A percentile compares a stretch with the other conserved stretches of the same genome.
Conservation (phyloP, 129 eudicot genomes). For the Lonicera japonica region DNA sequence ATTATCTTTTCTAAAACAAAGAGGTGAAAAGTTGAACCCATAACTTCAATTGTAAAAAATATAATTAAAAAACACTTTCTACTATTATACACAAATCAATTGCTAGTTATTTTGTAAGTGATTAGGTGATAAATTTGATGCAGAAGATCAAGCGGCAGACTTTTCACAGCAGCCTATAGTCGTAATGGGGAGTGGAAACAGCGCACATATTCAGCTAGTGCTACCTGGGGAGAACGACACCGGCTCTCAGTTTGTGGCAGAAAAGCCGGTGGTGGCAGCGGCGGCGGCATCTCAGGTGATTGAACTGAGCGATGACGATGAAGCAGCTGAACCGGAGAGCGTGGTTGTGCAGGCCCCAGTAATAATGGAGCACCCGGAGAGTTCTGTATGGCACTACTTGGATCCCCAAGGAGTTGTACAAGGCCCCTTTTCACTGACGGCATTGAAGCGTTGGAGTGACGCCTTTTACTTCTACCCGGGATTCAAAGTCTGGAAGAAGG, state of each 20-base stretch:
- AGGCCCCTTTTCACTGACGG: slow-evolving; percentile 60
- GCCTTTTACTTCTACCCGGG: slow-evolving; percentile 38
- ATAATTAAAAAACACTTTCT: no score
- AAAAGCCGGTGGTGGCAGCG: neutral
- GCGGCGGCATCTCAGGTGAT: slow-evolving; percentile 27
- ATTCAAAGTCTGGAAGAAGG: slow-evolving; percentile 63
- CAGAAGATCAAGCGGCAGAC: slow-evolving; percentile 6
- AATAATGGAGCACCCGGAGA: slow-evolving; percentile 17
- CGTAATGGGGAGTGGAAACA: slow-evolving; percentile 2
- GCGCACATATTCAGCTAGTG: neutral
- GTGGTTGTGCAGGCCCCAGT: neutral
- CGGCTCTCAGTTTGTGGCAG: neutral
- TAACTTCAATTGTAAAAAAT: no score
- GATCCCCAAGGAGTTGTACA: slow-evolving; percentile 60
- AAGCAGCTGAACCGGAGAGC: neutral
- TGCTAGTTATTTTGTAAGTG: neutral
- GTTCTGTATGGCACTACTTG: slow-evolving; percentile 45
- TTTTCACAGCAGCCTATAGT: neutral
- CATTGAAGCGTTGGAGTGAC: slow-evolving; percentile 54
- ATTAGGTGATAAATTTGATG: slow-evolving; percentile 1
- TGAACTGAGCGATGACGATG: slow-evolving; percentile 66
- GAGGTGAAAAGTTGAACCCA: no score
- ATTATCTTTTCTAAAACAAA: no score
- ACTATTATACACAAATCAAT: no score
- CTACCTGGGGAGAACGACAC: slow-evolving; percentile 13